Percentiles rank a stretch among this genome's conserved stretches.
Evolutionary conservation across 2,329 filamentous ascomycete species (phyloP).

Genomic region (Nemania abortiva): DNA sequence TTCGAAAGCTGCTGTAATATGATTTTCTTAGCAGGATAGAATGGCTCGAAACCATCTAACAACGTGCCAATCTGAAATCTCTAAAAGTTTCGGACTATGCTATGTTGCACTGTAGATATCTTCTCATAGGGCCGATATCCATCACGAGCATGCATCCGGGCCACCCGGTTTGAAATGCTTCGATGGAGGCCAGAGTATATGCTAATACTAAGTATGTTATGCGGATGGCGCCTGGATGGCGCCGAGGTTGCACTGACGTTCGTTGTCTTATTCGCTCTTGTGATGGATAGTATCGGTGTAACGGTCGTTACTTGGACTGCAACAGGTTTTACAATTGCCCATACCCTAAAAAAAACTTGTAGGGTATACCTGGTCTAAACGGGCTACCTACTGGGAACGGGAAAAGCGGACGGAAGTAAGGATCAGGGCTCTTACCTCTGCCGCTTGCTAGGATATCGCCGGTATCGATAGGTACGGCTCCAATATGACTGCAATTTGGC

Average conservation of each 20-base stretch:
- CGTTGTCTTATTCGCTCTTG: neutral
- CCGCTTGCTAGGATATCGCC: constrained; percentile 17
- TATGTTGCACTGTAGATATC: neutral
- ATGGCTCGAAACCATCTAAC: neutral
- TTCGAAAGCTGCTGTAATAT: neutral
- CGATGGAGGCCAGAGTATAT: constrained; percentile 2
- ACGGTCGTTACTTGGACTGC: neutral
- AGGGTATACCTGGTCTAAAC: constrained; percentile 1
- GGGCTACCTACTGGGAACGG: neutral
- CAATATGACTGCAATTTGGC: constrained; percentile 3
- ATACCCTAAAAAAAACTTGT: neutral
- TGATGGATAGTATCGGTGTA: neutral
- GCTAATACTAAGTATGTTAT: neutral
- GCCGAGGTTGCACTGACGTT: neutral
- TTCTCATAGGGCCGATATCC: constrained; percentile 2
- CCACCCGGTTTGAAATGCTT: constrained; percentile 9
- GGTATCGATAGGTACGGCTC: constrained; percentile 4
- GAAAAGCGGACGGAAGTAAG: neutral
- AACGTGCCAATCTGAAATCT: neutral
- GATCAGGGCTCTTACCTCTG: constrained; percentile 17
- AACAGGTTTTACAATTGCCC: constrained; percentile 1
- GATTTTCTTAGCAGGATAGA: neutral
- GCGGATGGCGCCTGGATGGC: neutral
- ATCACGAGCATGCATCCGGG: neutral
- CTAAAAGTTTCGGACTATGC: neutral